Percentiles rank a stretch among this genome's conserved stretches.
Conservation (phyloP, 2,329 filamentous ascomycete species). For the Cercospora beticola region DNA sequence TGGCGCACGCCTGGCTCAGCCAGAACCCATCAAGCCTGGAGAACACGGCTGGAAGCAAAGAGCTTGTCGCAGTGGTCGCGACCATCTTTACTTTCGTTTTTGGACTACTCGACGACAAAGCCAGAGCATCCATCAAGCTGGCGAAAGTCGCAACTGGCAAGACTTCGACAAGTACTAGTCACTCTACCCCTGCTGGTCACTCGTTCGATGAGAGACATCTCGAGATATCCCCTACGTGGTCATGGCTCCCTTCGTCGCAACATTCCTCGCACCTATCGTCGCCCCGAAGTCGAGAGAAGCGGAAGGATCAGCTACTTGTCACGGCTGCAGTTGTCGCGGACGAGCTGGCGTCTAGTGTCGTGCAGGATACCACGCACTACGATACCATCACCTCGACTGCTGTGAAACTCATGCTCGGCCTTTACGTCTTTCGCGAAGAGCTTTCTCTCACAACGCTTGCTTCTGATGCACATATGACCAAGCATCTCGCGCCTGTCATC, state of each 20-base stretch:
- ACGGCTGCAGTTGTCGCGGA: conserved; percentile 31
- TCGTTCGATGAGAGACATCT: not conserved
- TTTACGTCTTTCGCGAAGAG: conserved; percentile 89
- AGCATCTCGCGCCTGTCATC: conserved; percentile 65
- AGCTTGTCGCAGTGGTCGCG: conserved; percentile 43
- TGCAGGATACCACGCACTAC: conserved; percentile 2
- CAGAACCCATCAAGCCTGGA: conserved; percentile 15
- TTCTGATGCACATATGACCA: not conserved
- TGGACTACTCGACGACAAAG: conserved; percentile 31
- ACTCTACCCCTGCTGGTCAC: not conserved
- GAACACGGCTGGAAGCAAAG: conserved; percentile 22
- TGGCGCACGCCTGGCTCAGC: conserved; percentile 27
- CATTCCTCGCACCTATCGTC: conserved; percentile 4
- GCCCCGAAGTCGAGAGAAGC: conserved; percentile 16
- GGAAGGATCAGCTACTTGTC: conserved; percentile 32
- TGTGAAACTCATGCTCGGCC: conserved; percentile 54
- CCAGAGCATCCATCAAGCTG: conserved; percentile 30
- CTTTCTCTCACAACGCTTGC: conserved; percentile 66
- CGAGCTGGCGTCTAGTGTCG: conserved; percentile 20
- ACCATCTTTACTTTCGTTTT: conserved; percentile 43
- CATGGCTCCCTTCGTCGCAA: conserved; percentile 22
- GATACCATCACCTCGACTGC: conserved; percentile 13
- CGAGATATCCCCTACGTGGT: conserved; percentile 24
- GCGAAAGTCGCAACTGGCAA: conserved; percentile 29
- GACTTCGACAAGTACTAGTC: not conserved